These are phyloP conservation scores for Detonula confervacea DNA, from an alignment of 352 stramenopile species.

Conservation along the genomic window DNA sequence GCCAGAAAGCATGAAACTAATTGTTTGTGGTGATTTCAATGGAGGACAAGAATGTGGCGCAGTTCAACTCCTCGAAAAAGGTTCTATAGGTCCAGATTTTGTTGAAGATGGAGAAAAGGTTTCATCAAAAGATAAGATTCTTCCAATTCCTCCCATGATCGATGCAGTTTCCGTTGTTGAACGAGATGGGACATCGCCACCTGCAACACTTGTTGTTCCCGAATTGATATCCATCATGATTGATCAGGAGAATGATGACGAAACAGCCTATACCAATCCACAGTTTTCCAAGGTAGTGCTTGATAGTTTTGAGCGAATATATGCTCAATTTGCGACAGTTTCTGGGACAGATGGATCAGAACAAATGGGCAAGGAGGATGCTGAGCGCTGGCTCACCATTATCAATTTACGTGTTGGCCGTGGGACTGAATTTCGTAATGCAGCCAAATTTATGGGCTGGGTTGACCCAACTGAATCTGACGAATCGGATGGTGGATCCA, in stretches of 20 bases:
- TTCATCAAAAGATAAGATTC: slow-evolving; percentile 64
- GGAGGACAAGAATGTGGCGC: slow-evolving; percentile 80
- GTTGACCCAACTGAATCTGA: slow-evolving; percentile 45
- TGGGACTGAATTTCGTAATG: slow-evolving; percentile 77
- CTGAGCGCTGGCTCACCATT: slow-evolving; percentile 80
- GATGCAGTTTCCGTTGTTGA: slow-evolving; percentile 49
- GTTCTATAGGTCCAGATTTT: slow-evolving; percentile 71
- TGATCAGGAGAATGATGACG: slow-evolving; percentile 41
- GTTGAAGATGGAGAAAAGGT: slow-evolving; percentile 76
- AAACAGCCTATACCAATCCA: slow-evolving; percentile 60
- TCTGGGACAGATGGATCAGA: slow-evolving; percentile 2
- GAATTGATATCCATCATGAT: slow-evolving; percentile 81
- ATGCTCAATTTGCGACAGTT: slow-evolving; percentile 57
- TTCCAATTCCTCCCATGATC: slow-evolving; percentile 64
- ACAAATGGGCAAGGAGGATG: slow-evolving; percentile 68
- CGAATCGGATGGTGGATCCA: slow-evolving; percentile 13
- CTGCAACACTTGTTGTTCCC: slow-evolving; percentile 79
- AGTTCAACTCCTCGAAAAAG: slow-evolving; percentile 74
- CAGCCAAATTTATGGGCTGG: slow-evolving; percentile 76
- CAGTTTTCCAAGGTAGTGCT: slow-evolving; percentile 62
- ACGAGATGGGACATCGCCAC: slow-evolving; percentile 29
- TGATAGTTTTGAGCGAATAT: slow-evolving; percentile 67
- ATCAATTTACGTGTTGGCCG: slow-evolving; percentile 78
- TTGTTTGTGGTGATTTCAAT: slow-evolving; percentile 87
- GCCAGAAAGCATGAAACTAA: slow-evolving; percentile 62